Conservation (phyloP, 768 basidiomycete species). For the Lactarius vividus region DNA sequence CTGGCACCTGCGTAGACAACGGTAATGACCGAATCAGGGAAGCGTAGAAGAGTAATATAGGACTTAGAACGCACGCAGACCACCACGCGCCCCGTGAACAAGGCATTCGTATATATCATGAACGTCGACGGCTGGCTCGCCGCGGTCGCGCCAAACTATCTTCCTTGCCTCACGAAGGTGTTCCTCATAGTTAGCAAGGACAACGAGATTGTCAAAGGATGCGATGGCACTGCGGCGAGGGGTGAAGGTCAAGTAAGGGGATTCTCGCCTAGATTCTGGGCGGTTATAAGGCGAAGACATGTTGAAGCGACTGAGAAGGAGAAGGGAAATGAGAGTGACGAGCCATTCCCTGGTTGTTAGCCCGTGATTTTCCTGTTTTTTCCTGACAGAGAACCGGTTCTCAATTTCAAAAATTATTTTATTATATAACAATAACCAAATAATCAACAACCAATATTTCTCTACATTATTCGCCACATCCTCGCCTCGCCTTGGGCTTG, state of each 20-base stretch:
- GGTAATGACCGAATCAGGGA: neutral
- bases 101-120: conserved; percentile 61
- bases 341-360: neutral
- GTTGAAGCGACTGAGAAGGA: neutral
- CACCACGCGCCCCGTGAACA: conserved; percentile 68
- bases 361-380: neutral
- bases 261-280: conserved; percentile 26
- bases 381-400: neutral
- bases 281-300: conserved; percentile 13
- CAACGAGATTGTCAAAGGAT: conserved; percentile 82
- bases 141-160: conserved; percentile 79
- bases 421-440: neutral
- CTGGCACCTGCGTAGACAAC: conserved; percentile 62
- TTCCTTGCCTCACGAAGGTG: conserved; percentile 67
- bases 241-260: conserved; percentile 48
- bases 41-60: neutral
- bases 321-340: neutral
- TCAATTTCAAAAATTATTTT: neutral
- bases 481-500: neutral
- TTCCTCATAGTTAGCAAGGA: conserved; percentile 82
- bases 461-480: neutral
- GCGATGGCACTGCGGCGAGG: conserved; percentile 55
- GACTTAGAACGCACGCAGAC: conserved; percentile 53
- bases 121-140: conserved; percentile 71
- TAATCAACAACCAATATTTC: neutral